Percentiles rank a stretch among this genome's conserved stretches.
Conservation (phyloP, 148 eudicot genomes). For the Suaeda aralocaspica region DNA sequence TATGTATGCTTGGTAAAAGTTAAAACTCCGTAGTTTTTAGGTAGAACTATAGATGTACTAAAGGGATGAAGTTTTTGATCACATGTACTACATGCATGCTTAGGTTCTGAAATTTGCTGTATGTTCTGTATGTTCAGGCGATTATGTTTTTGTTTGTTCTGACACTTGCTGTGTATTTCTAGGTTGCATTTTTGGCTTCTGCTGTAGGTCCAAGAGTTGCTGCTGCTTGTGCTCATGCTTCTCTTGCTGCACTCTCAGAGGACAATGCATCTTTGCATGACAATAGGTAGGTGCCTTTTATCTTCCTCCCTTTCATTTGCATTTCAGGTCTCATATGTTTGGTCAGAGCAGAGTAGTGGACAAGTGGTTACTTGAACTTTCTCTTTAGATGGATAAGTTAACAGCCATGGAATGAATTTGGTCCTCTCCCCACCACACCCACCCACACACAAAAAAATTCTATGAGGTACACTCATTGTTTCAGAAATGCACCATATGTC, state of each 20-base stretch:
- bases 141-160: slow-evolving; percentile 9
- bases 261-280: slow-evolving; percentile 38
- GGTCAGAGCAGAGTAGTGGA: not conserved
- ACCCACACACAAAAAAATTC: no score
- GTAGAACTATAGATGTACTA: not conserved
- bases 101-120: no score
- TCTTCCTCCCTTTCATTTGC: not conserved
- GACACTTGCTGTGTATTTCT: slow-evolving; percentile 22
- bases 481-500: no score
- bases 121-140: not conserved
- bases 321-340: not conserved
- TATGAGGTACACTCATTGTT: no score
- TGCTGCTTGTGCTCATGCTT: slow-evolving; percentile 97
- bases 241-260: slow-evolving; percentile 67
- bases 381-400: not conserved
- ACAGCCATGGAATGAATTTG: no score
- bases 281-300: slow-evolving; percentile 53
- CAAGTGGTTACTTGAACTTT: not conserved
- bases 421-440: no score
- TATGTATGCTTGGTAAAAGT: not conserved
- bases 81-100: no score
- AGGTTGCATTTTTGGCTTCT: slow-evolving; percentile 97
- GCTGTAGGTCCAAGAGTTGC: slow-evolving; percentile 95
- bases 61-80: not conserved
- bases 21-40: not conserved